Evolutionary conservation across 257 asterid genomes (phyloP).

Genomic region (Fraxinus anomala): DNA sequence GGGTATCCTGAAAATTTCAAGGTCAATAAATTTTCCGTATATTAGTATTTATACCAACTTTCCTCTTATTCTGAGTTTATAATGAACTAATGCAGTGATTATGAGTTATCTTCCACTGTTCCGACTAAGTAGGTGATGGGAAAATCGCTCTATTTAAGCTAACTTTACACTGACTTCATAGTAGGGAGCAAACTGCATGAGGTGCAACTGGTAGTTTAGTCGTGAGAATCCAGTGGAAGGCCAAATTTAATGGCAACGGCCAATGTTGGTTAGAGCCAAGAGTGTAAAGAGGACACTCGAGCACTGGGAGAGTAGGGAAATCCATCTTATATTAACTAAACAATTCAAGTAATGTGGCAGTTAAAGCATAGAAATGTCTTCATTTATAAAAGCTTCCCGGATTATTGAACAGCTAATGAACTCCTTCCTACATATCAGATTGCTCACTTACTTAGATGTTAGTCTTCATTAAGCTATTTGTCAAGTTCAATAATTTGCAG

Average conservation of each 20-base stretch:
- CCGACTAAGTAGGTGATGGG: not conserved
- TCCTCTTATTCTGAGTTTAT: not conserved
- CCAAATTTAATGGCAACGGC: not conserved
- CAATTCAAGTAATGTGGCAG: not conserved
- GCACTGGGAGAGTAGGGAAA: not conserved
- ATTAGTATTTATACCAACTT: not conserved
- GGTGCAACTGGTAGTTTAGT: not conserved
- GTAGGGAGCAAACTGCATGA: not conserved
- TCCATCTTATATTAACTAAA: not conserved
- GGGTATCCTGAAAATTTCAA: slow-evolving; percentile 50
- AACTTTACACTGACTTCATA: not conserved
- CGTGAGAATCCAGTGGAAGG: not conserved
- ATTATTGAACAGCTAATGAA: not conserved
- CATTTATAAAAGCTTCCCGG: not conserved
- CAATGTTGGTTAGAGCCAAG: not conserved
- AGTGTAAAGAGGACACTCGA: not conserved
- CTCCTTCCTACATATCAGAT: not conserved
- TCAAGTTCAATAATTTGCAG: not conserved
- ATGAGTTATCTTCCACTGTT: not conserved
- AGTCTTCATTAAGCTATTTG: not conserved
- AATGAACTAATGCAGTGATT: not conserved
- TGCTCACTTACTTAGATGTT: not conserved
- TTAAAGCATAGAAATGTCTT: not conserved
- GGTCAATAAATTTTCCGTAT: not conserved
- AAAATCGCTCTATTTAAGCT: not conserved